Conservation (phyloP, 75 land plant genomes). For the Selaginella tamariscina region DNA sequence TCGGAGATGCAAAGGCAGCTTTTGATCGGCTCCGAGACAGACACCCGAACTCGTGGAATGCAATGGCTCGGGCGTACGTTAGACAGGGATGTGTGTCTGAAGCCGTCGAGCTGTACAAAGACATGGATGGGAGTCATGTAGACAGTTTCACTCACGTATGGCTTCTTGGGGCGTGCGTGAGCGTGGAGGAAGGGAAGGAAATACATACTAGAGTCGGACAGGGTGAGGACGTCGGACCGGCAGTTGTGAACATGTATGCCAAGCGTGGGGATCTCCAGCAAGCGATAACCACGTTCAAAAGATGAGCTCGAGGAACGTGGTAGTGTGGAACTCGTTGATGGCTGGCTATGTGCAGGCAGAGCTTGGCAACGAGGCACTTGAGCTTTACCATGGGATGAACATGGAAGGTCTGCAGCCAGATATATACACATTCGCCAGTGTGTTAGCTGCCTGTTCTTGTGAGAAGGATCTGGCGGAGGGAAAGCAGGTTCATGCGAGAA, state of each 20-base stretch:
- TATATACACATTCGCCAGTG: neutral
- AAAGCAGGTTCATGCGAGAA: constrained; percentile 33
- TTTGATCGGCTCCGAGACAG: neutral
- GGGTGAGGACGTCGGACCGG: neutral
- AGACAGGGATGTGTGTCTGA: neutral
- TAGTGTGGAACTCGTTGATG: neutral
- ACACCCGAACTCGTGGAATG: neutral
- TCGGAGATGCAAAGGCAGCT: neutral
- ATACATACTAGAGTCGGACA: neutral
- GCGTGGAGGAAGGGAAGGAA: neutral
- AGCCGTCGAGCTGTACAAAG: neutral
- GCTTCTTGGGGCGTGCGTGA: neutral
- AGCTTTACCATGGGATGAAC: neutral
- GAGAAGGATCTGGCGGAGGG: constrained; percentile 2
- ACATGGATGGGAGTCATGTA: neutral
- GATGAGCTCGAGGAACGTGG: neutral
- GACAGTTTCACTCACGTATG: neutral
- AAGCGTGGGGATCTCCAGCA: neutral
- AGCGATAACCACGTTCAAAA: constrained; percentile 1
- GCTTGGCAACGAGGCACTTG: neutral
- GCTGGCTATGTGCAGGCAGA: neutral
- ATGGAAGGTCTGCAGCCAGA: neutral
- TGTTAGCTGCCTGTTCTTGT: neutral
- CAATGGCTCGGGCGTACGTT: neutral
- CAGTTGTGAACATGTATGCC: neutral